Evolutionary conservation across 129 eudicot species (phyloP).

Genomic region (Calendula officinalis): DNA sequence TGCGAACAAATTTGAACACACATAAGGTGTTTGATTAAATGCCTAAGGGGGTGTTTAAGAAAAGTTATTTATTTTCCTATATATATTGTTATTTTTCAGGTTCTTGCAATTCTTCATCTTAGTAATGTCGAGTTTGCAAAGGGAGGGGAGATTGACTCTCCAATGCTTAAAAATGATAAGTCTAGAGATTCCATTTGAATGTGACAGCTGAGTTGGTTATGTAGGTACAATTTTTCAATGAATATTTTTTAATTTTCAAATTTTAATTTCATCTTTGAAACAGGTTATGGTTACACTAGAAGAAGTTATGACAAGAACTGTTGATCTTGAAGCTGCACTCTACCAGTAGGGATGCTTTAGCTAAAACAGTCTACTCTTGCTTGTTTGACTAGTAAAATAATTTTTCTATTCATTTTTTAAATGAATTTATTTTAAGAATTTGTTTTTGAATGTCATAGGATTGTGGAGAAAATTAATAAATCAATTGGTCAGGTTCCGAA

Average conservation of each 20-base stretch:
- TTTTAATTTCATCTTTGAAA: neutral
- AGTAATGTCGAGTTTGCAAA: conserved; percentile 36
- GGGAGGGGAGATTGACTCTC: conserved; percentile 36
- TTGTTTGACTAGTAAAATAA: neutral
- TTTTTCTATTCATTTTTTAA: too few species aligned
- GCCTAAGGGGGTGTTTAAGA: conserved; percentile 18
- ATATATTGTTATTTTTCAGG: conserved; percentile 15
- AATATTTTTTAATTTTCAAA: too few species aligned
- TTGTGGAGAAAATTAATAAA: neutral
- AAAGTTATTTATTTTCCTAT: neutral
- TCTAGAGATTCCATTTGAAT: conserved; percentile 31
- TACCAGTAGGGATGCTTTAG: neutral
- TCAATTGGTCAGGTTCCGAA: neutral
- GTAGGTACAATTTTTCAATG: neutral
- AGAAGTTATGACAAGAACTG: neutral
- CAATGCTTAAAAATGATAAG: conserved; percentile 30
- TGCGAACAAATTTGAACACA: conserved; percentile 12
- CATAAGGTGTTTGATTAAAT: conserved; percentile 49
- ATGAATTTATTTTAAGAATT: too few species aligned
- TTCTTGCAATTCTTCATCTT: conserved; percentile 42
- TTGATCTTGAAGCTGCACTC: neutral
- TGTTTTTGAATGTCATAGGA: neutral
- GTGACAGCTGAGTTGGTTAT: neutral
- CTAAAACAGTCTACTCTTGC: neutral
- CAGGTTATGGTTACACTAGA: neutral